Conservation (phyloP, 1,284 basidiomycete species). For the Ceratobasidium sp. region DNA sequence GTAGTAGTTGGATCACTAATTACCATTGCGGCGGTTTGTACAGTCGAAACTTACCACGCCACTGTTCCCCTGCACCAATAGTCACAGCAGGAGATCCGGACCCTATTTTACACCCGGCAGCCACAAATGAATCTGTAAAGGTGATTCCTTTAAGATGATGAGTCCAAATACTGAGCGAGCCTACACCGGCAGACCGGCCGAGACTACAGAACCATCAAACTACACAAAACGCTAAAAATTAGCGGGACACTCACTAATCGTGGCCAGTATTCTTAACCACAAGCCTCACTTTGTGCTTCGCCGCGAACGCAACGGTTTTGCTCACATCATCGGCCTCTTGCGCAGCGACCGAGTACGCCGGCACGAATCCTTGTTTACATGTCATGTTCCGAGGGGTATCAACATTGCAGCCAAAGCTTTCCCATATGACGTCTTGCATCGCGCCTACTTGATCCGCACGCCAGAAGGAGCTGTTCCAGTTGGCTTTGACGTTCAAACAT, state of each 20-base stretch:
- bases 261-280: constrained; percentile 66
- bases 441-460: constrained; percentile 43
- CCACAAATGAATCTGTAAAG: constrained; percentile 37
- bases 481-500: constrained; percentile 28
- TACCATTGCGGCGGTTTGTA: neutral
- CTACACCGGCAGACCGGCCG: constrained; percentile 59
- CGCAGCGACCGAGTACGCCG: constrained; percentile 58
- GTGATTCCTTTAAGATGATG: constrained; percentile 48
- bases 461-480: constrained; percentile 45
- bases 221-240: neutral
- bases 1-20: neutral
- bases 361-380: constrained; percentile 36
- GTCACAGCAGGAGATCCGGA: constrained; percentile 19
- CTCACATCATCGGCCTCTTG: constrained; percentile 58
- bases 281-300: constrained; percentile 59
- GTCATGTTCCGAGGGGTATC: constrained; percentile 25
- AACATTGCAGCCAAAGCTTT: constrained; percentile 27
- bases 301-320: constrained; percentile 61
- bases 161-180: constrained; percentile 61
- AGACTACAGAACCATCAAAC: constrained; percentile 49
- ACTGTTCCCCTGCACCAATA: constrained; percentile 44
- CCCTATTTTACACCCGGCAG: neutral
- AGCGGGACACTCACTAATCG: constrained; percentile 41
- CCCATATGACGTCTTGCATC: constrained; percentile 29
- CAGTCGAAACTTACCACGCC: constrained; percentile 26